Conservation (phyloP, 176 grass and related monocot species). For the Miscanthus lutarioriparius region DNA sequence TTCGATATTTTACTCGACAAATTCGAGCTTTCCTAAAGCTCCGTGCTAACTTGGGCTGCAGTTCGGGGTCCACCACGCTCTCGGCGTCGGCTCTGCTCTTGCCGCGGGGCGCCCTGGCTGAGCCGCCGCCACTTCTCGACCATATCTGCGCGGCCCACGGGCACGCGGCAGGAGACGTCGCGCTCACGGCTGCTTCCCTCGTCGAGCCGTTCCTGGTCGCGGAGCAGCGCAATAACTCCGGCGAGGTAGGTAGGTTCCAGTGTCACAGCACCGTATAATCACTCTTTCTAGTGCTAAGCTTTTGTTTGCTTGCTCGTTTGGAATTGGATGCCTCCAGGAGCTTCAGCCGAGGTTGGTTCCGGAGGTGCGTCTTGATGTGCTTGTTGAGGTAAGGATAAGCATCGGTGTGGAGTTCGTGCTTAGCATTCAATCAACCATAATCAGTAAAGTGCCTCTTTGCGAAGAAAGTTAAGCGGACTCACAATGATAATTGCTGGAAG, state of each 20-base stretch:
- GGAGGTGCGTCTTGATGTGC: conserved; percentile 63
- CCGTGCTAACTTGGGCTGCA: conserved; percentile 33
- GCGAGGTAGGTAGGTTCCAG: conserved; percentile 52
- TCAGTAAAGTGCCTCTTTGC: not conserved
- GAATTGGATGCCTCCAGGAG: conserved; percentile 43
- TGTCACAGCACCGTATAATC: not conserved
- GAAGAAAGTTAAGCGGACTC: not conserved
- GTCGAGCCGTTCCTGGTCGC: conserved; percentile 71
- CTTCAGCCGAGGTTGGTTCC: conserved; percentile 57
- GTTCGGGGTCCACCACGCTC: conserved; percentile 78
- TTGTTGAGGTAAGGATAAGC: conserved; percentile 63
- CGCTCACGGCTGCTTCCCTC: conserved; percentile 63
- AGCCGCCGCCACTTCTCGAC: conserved; percentile 44
- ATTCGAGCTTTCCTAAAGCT: conserved; percentile 11
- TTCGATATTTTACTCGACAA: not conserved
- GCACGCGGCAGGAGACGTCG: conserved; percentile 51
- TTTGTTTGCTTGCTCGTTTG: conserved; percentile 27
- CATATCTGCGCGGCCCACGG: conserved; percentile 46
- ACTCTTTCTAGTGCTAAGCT: conserved; percentile 9
- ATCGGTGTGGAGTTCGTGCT: not conserved
- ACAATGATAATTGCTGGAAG: not conserved
- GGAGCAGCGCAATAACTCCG: conserved; percentile 58
- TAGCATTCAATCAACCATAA: not conserved
- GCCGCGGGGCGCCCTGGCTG: conserved; percentile 48
- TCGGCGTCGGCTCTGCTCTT: conserved; percentile 78